phyloP scores from a whole-genome alignment of 495 filamentous ascomycete species.

The Penicillium ucsense region DNA sequence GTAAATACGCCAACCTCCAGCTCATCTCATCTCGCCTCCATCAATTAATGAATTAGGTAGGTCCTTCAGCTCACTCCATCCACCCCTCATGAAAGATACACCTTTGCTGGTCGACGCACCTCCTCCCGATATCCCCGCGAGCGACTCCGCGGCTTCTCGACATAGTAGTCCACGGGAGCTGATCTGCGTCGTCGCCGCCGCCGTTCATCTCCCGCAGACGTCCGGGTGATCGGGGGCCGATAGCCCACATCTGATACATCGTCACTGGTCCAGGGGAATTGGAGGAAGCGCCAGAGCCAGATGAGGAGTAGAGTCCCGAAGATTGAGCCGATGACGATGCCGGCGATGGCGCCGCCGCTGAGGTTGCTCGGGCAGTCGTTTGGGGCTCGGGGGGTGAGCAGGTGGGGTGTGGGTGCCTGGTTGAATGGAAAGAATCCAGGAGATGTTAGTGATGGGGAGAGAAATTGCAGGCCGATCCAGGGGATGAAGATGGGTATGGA shows the following conservation, averaged over 20 bases:
- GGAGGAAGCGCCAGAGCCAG: constrained; percentile 37
- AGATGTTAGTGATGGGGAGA: neutral
- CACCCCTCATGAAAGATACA: constrained; percentile 18
- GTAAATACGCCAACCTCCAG: no score
- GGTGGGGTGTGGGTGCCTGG: constrained; percentile 10
- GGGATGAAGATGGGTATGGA: no score
- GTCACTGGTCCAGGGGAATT: constrained; percentile 13
- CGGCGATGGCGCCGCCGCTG: constrained; percentile 46
- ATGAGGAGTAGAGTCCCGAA: constrained; percentile 43
- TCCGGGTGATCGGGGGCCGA: constrained; percentile 10
- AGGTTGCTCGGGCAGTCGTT: constrained; percentile 31
- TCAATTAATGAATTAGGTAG: neutral
- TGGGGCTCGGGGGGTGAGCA: constrained; percentile 17
- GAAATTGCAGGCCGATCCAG: no score
- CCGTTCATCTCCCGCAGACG: constrained; percentile 4
- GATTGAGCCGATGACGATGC: constrained; percentile 51
- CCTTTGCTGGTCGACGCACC: constrained; percentile 26
- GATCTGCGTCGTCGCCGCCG: constrained; percentile 13
- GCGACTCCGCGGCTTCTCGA: constrained; percentile 25
- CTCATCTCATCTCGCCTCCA: neutral
- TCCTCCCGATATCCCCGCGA: constrained; percentile 15
- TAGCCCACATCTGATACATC: constrained; percentile 19
- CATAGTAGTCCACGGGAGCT: constrained; percentile 23
- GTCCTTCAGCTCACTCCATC: neutral
- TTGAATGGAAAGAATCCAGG: neutral